Base-by-base conservation (phyloP, 805 yeast genomes). In the Phaffomyces antillensis region DNA sequence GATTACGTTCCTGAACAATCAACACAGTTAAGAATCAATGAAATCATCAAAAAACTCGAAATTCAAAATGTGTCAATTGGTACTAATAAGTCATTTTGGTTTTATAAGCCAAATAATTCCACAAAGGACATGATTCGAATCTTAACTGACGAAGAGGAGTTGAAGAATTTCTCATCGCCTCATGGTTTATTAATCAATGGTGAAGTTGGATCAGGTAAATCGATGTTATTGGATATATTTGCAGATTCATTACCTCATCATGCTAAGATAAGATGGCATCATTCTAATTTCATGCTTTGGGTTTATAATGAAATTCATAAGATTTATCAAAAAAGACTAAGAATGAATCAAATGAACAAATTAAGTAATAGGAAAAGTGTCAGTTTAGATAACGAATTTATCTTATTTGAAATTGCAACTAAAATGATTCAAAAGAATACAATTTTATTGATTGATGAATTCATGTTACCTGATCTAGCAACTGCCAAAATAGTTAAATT, bases 391-490 rank as follows among this genome's bases (percentile, higher is more conserved):
- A 77, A 81, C 49, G 89, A 83, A 54, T 77, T 79, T 48, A 71
- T 81, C 20, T 56, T 83, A 25, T 77, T 79, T 53, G 86, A 83
- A 56, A 68, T 83, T 20, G 88, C 89, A 7, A 76, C 78, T 42
- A 79, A 72, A 42, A 69, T 83, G 79, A 73, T 83, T 28, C 60
- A 65, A 13, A 71, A 70, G 47, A 77, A 73, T 54, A 79, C 86
- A 2, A 66, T 83, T 13, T 60, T 83, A 47, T 67, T 83, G 60
- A 61, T 83, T 36, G 90, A 83, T 58, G 90, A 84, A 59, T 83
- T 83, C 63, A 81, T 82, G 84, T 58, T 83, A 28, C 90, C 90
- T 0, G 90, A 83, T 56, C 70, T 84, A 33, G 86, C 88, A 0
- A 74, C 85, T 20, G 89, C 87, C 1, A 83, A 81, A 53, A 79